Evolutionary conservation across 805 yeast species (phyloP).

Genomic region (Wickerhamomyces ciferrii): DNA sequence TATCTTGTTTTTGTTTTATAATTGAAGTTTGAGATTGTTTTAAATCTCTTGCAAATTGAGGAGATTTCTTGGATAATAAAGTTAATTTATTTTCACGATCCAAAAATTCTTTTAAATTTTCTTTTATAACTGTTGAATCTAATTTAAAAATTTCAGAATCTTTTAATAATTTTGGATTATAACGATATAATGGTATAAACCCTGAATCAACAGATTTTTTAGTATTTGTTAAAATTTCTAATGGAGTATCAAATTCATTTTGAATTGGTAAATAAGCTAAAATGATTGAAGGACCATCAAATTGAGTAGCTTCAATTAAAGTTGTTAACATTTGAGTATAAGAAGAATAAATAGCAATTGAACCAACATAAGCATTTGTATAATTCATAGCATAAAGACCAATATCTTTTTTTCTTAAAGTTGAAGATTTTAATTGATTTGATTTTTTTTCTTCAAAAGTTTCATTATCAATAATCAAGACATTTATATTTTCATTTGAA

Average conservation of each 20-base stretch:
- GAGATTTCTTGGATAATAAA: slow-evolving; percentile 62
- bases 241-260: slow-evolving; percentile 58
- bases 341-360: slow-evolving; percentile 89
- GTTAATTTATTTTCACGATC: slow-evolving; percentile 89
- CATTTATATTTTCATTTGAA: slow-evolving; percentile 71
- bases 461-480: slow-evolving; percentile 84
- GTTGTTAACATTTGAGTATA: slow-evolving; percentile 92
- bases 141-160: slow-evolving; percentile 60
- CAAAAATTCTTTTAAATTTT: slow-evolving; percentile 71
- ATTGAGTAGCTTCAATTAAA: slow-evolving; percentile 82
- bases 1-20: slow-evolving; percentile 52
- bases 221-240: slow-evolving; percentile 78
- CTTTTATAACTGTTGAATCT: slow-evolving; percentile 78
- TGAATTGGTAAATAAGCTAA: slow-evolving; percentile 83
- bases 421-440: slow-evolving; percentile 26
- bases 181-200: slow-evolving; percentile 94
- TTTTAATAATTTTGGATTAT: slow-evolving; percentile 54
- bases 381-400: slow-evolving; percentile 94
- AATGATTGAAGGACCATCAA: slow-evolving; percentile 86
- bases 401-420: slow-evolving; percentile 75
- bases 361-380: slow-evolving; percentile 85
- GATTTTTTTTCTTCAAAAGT: slow-evolving; percentile 43
- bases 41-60: slow-evolving; percentile 73
- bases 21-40: slow-evolving; percentile 56
- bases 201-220: slow-evolving; percentile 89